Evolutionary conservation across 2,329 filamentous ascomycete genomes (phyloP).

Genomic region (Ciborinia camelliae): DNA sequence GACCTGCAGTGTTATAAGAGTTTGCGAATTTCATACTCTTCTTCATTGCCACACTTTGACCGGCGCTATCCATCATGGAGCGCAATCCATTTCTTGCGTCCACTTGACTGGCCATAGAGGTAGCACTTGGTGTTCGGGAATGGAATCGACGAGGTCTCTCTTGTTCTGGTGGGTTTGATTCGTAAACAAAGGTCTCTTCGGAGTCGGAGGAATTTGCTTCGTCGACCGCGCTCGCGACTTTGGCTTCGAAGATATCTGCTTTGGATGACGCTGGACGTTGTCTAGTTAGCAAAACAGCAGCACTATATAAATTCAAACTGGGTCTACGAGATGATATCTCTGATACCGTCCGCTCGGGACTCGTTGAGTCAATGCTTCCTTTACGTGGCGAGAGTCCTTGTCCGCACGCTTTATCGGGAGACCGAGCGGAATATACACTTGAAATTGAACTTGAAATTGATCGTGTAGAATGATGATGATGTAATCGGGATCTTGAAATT

Average conservation of each 20-base stretch:
- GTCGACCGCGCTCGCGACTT: conserved; percentile 92
- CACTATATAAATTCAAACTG: conserved; percentile 40
- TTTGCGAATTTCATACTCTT: conserved; percentile 97
- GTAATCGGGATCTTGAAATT: conserved; percentile 38
- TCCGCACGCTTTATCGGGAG: conserved; percentile 28
- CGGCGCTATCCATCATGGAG: conserved; percentile 63
- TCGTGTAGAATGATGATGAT: conserved; percentile 40
- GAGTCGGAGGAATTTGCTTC: conserved; percentile 96
- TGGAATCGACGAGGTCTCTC: conserved; percentile 69
- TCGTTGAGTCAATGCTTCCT: conserved; percentile 29
- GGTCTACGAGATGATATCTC: conserved; percentile 39
- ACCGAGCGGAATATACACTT: conserved; percentile 24
- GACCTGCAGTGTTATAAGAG: conserved; percentile 59
- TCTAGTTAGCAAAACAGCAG: conserved; percentile 47
- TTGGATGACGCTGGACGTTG: conserved; percentile 73
- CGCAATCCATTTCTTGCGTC: conserved; percentile 48
- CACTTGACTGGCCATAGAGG: conserved; percentile 72
- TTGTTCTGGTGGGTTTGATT: conserved; percentile 82
- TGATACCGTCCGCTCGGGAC: conserved; percentile 31
- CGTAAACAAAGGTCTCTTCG: conserved; percentile 97
- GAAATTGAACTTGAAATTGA: conserved; percentile 27
- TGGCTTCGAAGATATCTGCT: conserved; percentile 96
- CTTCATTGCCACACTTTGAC: conserved; percentile 66
- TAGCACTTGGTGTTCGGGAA: conserved; percentile 90
- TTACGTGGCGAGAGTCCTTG: conserved; percentile 32